Conservation (phyloP, 2,329 filamentous ascomycete species). For the Chalaropsis thielavioides region DNA sequence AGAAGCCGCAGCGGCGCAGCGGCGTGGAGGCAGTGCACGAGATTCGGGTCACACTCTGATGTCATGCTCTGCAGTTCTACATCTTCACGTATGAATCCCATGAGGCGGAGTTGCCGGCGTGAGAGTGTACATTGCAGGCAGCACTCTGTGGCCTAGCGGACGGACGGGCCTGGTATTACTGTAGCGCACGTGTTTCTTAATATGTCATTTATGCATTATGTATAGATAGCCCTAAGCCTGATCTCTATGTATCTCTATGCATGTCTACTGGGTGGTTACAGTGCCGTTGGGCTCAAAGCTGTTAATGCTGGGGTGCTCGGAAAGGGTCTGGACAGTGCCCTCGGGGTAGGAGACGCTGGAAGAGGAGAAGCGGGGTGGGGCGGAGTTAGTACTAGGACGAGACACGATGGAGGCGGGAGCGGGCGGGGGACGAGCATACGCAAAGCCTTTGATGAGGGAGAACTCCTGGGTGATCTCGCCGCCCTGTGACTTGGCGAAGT, state of each 20-base stretch:
- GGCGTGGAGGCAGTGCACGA: not conserved
- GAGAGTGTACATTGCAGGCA: too few species aligned
- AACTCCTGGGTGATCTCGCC: conserved; percentile 77
- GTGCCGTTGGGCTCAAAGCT: conserved; percentile 56
- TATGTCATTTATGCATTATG: too few species aligned
- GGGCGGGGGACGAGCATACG: conserved; percentile 41
- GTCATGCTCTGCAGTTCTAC: too few species aligned
- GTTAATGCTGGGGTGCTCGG: conserved; percentile 56
- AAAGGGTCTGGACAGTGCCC: conserved; percentile 45
- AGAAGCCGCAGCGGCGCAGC: not conserved
- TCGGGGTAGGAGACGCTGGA: conserved; percentile 48
- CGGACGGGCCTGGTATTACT: too few species aligned
- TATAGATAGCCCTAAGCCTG: too few species aligned
- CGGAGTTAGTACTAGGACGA: not conserved
- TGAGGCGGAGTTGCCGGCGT: too few species aligned
- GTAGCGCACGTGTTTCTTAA: too few species aligned
- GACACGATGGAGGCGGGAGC: not conserved
- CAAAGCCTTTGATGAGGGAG: conserved; percentile 79
- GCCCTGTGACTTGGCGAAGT: conserved; percentile 58
- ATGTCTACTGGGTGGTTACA: conserved; percentile 2
- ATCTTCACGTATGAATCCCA: too few species aligned
- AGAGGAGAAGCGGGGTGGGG: too few species aligned
- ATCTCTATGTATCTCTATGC: not conserved
- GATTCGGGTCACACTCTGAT: too few species aligned
- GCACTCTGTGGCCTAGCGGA: too few species aligned